A percentile compares a stretch with the other conserved stretches of the same genome.
Conservation (phyloP, 2,329 filamentous ascomycete species). For the Aspergillus nomiae region DNA sequence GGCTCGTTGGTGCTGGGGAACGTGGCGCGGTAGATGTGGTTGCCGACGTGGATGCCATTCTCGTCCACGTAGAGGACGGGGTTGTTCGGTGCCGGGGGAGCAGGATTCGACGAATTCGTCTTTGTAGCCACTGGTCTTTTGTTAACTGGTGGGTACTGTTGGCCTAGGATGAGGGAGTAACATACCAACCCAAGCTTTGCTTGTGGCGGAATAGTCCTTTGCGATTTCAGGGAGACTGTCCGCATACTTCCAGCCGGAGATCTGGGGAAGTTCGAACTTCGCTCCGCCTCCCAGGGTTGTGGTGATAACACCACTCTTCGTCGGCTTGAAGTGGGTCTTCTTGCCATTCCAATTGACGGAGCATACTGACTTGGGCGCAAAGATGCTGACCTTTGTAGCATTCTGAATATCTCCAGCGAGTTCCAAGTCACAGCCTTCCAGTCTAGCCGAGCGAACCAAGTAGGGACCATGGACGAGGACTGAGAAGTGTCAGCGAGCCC, state of each 20-base stretch:
- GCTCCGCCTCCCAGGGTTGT: slow-evolving; percentile 38
- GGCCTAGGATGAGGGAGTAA: neutral
- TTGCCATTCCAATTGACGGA: slow-evolving; percentile 57
- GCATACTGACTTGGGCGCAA: slow-evolving; percentile 50
- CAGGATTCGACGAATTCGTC: slow-evolving; percentile 43
- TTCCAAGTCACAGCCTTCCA: slow-evolving; percentile 41
- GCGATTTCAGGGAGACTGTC: slow-evolving; percentile 49
- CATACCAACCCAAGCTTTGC: slow-evolving; percentile 35
- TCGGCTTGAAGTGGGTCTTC: slow-evolving; percentile 18
- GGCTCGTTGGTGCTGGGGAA: slow-evolving; percentile 36
- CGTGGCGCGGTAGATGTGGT: slow-evolving; percentile 49
- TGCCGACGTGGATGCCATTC: slow-evolving; percentile 47
- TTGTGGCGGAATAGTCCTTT: slow-evolving; percentile 41
- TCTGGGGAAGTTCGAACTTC: slow-evolving; percentile 34
- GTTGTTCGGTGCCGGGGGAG: slow-evolving; percentile 42
- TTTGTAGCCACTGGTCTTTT: slow-evolving; percentile 38
- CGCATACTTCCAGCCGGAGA: slow-evolving; percentile 43
- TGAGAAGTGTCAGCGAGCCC: slow-evolving; percentile 22
- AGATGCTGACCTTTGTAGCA: slow-evolving; percentile 48
- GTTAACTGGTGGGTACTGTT: neutral
- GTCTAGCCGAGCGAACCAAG: slow-evolving; percentile 50
- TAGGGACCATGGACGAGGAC: slow-evolving; percentile 57
- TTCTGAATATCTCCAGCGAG: slow-evolving; percentile 51
- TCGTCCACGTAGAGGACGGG: slow-evolving; percentile 52
- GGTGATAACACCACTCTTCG: slow-evolving; percentile 38